Conservation (phyloP, 2,329 filamentous ascomycete genomes). For the Aspergillus proliferans region DNA sequence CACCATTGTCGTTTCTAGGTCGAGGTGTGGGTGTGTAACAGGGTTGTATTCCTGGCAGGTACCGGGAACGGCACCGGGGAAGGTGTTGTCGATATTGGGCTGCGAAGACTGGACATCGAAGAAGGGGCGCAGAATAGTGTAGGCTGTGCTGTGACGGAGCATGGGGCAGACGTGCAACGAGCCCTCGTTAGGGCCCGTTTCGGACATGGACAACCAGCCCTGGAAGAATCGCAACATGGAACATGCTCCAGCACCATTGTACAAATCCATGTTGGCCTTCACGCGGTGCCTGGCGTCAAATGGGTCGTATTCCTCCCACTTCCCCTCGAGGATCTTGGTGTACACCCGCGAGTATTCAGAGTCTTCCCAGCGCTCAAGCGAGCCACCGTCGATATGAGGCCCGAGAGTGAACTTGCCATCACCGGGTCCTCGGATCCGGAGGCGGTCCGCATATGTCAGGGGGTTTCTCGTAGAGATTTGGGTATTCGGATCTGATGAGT, state of each 20-base stretch:
- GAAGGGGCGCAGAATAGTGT: slow-evolving; percentile 77
- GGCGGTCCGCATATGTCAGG: slow-evolving; percentile 62
- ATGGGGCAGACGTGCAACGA: slow-evolving; percentile 78
- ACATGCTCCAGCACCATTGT: slow-evolving; percentile 75
- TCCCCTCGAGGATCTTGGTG: slow-evolving; percentile 62
- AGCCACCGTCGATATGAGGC: slow-evolving; percentile 68
- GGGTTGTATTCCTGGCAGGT: slow-evolving; percentile 63
- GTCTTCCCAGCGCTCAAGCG: slow-evolving; percentile 68
- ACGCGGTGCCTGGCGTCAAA: slow-evolving; percentile 71
- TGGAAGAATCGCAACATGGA: slow-evolving; percentile 84
- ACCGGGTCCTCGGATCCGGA: slow-evolving; percentile 66
- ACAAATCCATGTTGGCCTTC: slow-evolving; percentile 64
- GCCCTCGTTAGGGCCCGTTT: slow-evolving; percentile 66
- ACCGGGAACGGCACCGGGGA: slow-evolving; percentile 66
- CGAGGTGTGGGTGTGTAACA: slow-evolving; percentile 62
- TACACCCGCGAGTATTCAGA: slow-evolving; percentile 69
- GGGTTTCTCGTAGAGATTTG: slow-evolving; percentile 52
- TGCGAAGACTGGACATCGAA: slow-evolving; percentile 54
- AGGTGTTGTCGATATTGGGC: slow-evolving; percentile 37
- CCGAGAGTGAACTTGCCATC: slow-evolving; percentile 66
- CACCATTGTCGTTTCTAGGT: slow-evolving; percentile 63
- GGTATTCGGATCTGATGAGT: slow-evolving; percentile 46
- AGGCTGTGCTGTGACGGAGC: slow-evolving; percentile 67
- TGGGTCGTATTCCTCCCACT: slow-evolving; percentile 75
- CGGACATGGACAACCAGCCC: slow-evolving; percentile 75